Evolutionary conservation across 2,329 filamentous ascomycete species (phyloP).

Genomic region (Colletotrichum aenigma): DNA sequence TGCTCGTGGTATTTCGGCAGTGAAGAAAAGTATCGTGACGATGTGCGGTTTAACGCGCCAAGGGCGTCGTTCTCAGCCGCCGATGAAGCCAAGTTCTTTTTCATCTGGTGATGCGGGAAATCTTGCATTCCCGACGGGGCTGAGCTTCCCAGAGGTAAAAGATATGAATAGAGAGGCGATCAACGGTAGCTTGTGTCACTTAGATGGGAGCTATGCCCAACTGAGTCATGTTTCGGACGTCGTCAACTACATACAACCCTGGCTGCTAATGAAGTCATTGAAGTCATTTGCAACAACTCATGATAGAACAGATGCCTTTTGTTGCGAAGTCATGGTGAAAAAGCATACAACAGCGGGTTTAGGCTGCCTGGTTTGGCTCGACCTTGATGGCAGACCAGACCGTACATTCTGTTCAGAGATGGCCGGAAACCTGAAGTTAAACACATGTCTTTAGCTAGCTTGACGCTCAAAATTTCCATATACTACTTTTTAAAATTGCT

Average conservation of each 20-base stretch:
- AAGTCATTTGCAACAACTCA: background rate
- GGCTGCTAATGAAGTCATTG: background rate
- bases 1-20: background rate
- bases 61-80: background rate
- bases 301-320: background rate
- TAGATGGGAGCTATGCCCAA: background rate
- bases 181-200: background rate
- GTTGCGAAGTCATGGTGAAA: accelerated
- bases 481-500: background rate
- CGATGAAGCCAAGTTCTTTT: background rate
- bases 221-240: background rate
- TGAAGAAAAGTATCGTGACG: background rate
- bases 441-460: too few species aligned
- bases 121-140: background rate
- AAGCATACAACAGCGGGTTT: background rate
- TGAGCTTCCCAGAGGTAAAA: background rate
- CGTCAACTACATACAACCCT: background rate
- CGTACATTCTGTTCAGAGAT: background rate
- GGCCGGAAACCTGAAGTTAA: background rate
- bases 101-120: background rate
- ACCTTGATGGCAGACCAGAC: background rate
- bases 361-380: accelerated
- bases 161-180: background rate
- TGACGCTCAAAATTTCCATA: background rate
- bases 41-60: background rate